A percentile compares a stretch with the other conserved stretches of the same genome.
Conservation (phyloP, 192 early-diverging fungal species). For the Martensiomyces pterosporus region DNA sequence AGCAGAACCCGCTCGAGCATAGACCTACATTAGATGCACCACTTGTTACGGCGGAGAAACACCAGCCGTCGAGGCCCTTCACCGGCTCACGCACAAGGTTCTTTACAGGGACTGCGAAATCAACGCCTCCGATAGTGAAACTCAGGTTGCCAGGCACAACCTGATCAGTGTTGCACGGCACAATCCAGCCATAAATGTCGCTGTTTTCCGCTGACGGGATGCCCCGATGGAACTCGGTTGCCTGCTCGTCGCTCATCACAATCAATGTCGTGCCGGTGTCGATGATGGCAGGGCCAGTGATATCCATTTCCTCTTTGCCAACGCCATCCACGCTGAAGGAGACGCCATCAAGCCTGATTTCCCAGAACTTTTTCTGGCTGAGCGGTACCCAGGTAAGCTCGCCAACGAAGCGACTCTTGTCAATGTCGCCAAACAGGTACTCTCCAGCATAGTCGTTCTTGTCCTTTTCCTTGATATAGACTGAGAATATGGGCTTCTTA, state of each 20-base stretch:
- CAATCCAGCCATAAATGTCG: constrained; percentile 49
- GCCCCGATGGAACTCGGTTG: constrained; percentile 54
- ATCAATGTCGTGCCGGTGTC: constrained; percentile 66
- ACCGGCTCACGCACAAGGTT: constrained; percentile 48
- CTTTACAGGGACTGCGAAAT: constrained; percentile 42
- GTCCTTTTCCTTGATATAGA: constrained; percentile 56
- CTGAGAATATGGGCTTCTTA: constrained; percentile 64
- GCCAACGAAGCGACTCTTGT: constrained; percentile 47
- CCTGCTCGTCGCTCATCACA: constrained; percentile 53
- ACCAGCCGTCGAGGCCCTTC: constrained; percentile 46
- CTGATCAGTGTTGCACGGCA: constrained; percentile 49
- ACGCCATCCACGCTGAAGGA: constrained; percentile 32
- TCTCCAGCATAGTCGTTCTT: constrained; percentile 53
- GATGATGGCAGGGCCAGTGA: constrained; percentile 49
- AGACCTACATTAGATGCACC: constrained; percentile 44
- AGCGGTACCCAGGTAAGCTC: constrained; percentile 55
- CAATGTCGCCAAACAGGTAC: constrained; percentile 58
- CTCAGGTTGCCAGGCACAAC: constrained; percentile 42
- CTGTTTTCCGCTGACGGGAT: constrained; percentile 46
- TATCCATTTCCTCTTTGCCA: constrained; percentile 36
- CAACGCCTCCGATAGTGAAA: constrained; percentile 40
- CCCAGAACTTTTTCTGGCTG: constrained; percentile 53
- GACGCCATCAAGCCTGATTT: constrained; percentile 50
- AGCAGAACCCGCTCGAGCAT: not conserved
- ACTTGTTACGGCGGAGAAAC: constrained; percentile 50